These are phyloP conservation scores for Suhomyces kilbournensis DNA, from an alignment of 805 yeast species.

Conservation along the genomic window DNA sequence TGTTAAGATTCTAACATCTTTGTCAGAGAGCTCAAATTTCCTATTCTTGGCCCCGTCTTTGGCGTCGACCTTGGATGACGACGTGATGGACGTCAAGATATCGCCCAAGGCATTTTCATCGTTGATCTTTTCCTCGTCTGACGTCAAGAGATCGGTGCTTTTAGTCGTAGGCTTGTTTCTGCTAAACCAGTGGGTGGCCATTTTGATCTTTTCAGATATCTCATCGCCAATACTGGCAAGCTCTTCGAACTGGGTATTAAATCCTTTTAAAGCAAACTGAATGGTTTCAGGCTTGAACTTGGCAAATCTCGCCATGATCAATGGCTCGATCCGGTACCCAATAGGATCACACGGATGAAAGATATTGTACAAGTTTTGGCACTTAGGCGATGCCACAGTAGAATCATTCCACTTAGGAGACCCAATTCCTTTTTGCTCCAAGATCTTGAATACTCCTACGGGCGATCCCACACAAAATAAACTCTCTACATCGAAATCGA, in stretches of 20 bases:
- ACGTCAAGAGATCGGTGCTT: background rate
- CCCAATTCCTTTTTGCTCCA: slow-evolving; percentile 60
- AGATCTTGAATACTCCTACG: slow-evolving; percentile 76
- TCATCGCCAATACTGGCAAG: slow-evolving; percentile 39
- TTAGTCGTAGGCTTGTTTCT: slow-evolving; percentile 3
- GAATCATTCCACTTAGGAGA: slow-evolving; percentile 29
- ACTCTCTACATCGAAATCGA: slow-evolving; percentile 71
- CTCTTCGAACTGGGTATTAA: slow-evolving; percentile 49
- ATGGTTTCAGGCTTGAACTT: slow-evolving; percentile 53
- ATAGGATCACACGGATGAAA: slow-evolving; percentile 93
- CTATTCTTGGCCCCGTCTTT: slow-evolving; percentile 15
- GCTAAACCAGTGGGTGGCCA: slow-evolving; percentile 39
- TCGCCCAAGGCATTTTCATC: slow-evolving; percentile 42
- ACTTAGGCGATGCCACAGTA: slow-evolving; percentile 47
- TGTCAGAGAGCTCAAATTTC: slow-evolving; percentile 25
- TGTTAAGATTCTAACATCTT: slow-evolving; percentile 35
- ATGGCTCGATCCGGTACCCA: slow-evolving; percentile 85
- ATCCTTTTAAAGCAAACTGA: slow-evolving; percentile 51
- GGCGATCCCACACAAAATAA: slow-evolving; percentile 88
- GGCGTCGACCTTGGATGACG: slow-evolving; percentile 15
- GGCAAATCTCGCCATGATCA: slow-evolving; percentile 52
- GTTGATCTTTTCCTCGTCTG: slow-evolving; percentile 13
- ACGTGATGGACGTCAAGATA: slow-evolving; percentile 27
- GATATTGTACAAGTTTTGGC: slow-evolving; percentile 70
- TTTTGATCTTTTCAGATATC: slow-evolving; percentile 29